Conservation (phyloP, 768 basidiomycete species). For the Crucibulum laeve region DNA sequence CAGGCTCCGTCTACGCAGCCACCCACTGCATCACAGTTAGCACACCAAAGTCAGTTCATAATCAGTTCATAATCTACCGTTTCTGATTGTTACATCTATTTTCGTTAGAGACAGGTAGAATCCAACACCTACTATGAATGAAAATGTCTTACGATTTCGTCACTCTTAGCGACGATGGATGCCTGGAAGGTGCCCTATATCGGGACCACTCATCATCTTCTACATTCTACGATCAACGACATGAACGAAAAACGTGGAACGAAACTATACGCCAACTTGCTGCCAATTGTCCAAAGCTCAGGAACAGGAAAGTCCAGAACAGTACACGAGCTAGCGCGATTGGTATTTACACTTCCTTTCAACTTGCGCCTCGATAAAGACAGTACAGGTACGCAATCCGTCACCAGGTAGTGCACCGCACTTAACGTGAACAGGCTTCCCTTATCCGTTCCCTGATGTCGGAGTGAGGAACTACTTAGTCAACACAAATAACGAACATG, state of each 20-base stretch:
- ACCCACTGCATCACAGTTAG: too few relatives aligned
- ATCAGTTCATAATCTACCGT: too few relatives aligned
- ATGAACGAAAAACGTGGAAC: not conserved
- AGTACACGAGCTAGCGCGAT: not conserved
- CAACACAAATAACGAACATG: too few relatives aligned
- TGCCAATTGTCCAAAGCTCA: slow-evolving; percentile 1
- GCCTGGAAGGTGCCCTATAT: slow-evolving; percentile 47
- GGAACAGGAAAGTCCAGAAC: slow-evolving; percentile 1
- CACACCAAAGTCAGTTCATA: too few relatives aligned
- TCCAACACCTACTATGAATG: too few relatives aligned
- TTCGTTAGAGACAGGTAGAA: too few relatives aligned
- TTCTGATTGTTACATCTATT: too few relatives aligned
- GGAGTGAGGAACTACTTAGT: too few relatives aligned
- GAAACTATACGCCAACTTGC: not conserved
- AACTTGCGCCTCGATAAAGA: not conserved
- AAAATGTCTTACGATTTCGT: too few relatives aligned
- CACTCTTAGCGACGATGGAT: too few relatives aligned
- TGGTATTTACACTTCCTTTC: slow-evolving; percentile 1
- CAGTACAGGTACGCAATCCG: not conserved
- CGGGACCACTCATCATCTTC: not conserved
- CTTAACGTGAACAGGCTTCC: not conserved
- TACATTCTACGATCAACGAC: not conserved
- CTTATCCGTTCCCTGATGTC: not conserved
- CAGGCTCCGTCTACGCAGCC: too few relatives aligned
- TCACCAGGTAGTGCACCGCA: not conserved